Evolutionary conservation across 179 eudicot species (phyloP).

Genomic region (Kewa caespitosa): DNA sequence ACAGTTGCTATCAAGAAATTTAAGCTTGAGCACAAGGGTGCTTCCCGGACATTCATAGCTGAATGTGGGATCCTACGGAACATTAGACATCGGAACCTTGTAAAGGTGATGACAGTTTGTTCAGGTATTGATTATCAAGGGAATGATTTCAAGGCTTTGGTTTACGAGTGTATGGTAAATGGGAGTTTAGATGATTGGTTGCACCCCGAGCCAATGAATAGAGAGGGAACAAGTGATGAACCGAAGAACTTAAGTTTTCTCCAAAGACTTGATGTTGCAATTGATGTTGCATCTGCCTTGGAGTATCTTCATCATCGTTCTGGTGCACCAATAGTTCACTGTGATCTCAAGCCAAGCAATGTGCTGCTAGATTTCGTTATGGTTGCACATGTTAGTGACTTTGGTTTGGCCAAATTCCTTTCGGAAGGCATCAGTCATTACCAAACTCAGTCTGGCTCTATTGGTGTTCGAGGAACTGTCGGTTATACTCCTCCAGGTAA

Average conservation of each 20-base stretch:
- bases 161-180: constrained; percentile 33
- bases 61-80: constrained; percentile 33
- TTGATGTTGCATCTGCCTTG: constrained; percentile 30
- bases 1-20: constrained; percentile 31
- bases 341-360: constrained; percentile 42
- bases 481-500: constrained; percentile 42
- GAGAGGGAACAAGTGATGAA: not conserved
- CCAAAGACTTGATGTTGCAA: constrained; percentile 28
- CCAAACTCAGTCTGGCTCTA: constrained; percentile 23
- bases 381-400: constrained; percentile 38
- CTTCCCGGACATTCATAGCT: constrained; percentile 28
- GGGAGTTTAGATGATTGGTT: constrained; percentile 36
- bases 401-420: constrained; percentile 34
- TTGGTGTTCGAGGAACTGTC: constrained; percentile 32
- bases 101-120: constrained; percentile 36
- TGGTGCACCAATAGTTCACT: constrained; percentile 25
- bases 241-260: constrained; percentile 9
- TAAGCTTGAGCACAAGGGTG: constrained; percentile 21
- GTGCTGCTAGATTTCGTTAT: constrained; percentile 32
- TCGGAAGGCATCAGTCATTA: not conserved
- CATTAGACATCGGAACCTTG: constrained; percentile 31
- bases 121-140: constrained; percentile 33
- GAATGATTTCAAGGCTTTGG: constrained; percentile 39
- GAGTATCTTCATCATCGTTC: constrained; percentile 32
- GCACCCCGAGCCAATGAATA: constrained; percentile 13